These are phyloP conservation scores for Aspergillus uvarum DNA, from an alignment of 2,329 filamentous ascomycete genomes.

Conservation along the genomic window DNA sequence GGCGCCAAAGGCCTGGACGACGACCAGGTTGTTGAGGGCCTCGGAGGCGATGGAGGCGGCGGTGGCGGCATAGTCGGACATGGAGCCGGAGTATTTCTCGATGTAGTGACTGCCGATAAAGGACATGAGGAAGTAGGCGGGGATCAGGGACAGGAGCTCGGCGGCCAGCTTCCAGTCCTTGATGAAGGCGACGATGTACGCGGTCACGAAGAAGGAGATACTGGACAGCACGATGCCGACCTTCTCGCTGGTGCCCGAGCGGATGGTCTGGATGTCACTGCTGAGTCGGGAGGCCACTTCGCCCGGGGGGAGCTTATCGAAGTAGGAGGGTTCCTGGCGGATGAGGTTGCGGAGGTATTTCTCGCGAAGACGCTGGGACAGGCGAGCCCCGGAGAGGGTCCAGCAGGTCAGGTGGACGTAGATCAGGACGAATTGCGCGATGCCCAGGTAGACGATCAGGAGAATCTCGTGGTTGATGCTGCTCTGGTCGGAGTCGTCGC, in stretches of 20 bases:
- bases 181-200: slow-evolving; percentile 67
- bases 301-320: slow-evolving; percentile 62
- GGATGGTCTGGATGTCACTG: slow-evolving; percentile 65
- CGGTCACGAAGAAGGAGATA: slow-evolving; percentile 65
- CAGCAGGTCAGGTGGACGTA: slow-evolving; percentile 65
- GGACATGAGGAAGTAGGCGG: slow-evolving; percentile 52
- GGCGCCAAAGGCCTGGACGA: slow-evolving; percentile 65
- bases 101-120: slow-evolving; percentile 56
- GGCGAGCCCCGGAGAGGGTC: slow-evolving; percentile 62
- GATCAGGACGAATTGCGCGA: slow-evolving; percentile 62
- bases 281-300: slow-evolving; percentile 65
- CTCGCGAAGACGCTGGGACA: slow-evolving; percentile 63
- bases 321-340: slow-evolving; percentile 62
- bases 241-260: slow-evolving; percentile 69
- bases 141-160: slow-evolving; percentile 58
- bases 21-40: slow-evolving; percentile 58
- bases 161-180: slow-evolving; percentile 62
- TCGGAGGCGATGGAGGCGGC: slow-evolving; percentile 65
- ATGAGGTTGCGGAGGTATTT: slow-evolving; percentile 60
- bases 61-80: slow-evolving; percentile 55
- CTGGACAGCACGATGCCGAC: slow-evolving; percentile 64
- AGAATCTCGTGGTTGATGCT: slow-evolving; percentile 56
- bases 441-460: slow-evolving; percentile 62
- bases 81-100: slow-evolving; percentile 50
- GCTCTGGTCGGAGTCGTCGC: slow-evolving; percentile 19